Evolutionary conservation across 1,284 basidiomycete species (phyloP).

Genomic region (Sanghuangporus weigelae): DNA sequence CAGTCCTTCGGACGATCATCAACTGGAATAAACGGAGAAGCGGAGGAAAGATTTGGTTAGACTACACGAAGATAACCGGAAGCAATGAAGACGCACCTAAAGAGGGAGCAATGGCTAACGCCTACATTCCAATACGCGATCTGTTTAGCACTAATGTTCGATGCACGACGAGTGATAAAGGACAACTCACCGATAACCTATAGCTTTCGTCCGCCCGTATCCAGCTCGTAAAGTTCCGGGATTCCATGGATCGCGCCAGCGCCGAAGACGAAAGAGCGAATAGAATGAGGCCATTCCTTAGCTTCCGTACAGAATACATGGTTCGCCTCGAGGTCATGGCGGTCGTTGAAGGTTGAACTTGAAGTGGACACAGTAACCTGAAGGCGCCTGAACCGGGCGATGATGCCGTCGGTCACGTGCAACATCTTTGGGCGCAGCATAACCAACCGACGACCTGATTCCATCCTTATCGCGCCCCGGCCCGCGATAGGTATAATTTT

Average conservation of each 20-base stretch:
- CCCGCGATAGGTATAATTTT: too few relatives aligned
- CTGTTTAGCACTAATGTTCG: background rate
- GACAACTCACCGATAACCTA: slow-evolving; percentile 13
- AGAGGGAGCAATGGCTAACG: slow-evolving; percentile 8
- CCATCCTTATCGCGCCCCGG: too few relatives aligned
- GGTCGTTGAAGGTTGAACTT: background rate
- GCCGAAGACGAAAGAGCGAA: background rate
- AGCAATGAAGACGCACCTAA: background rate
- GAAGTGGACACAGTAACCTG: background rate
- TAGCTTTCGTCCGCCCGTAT: slow-evolving; percentile 11
- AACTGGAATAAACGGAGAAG: background rate
- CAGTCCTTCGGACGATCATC: slow-evolving; percentile 39
- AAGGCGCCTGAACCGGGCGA: background rate
- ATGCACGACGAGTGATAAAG: background rate
- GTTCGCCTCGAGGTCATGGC: background rate
- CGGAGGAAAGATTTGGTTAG: background rate
- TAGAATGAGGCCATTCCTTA: background rate
- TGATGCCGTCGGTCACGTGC: background rate
- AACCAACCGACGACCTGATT: too few relatives aligned
- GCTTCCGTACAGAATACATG: background rate
- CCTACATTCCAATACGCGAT: background rate
- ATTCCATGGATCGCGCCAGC: background rate
- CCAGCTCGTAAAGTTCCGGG: slow-evolving; percentile 10
- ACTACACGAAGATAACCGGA: background rate
- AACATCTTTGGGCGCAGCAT: background rate